Evolutionary conservation across 768 basidiomycete species (phyloP), one percentile per base, ranked within the genome.

Genomic region (Suillus tomentosus): DNA sequence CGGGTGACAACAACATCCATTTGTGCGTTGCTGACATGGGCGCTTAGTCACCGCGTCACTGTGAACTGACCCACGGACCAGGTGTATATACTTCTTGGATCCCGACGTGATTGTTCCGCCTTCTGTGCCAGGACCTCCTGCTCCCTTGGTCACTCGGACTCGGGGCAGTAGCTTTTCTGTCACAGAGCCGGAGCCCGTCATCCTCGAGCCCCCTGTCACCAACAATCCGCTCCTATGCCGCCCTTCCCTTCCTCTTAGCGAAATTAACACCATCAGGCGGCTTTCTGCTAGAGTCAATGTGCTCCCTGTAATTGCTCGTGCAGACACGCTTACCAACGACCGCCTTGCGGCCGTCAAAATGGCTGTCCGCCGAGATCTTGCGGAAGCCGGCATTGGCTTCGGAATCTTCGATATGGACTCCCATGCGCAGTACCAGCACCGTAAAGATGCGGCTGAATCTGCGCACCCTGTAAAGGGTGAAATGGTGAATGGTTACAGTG

Each of bases 51-150:
- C 57, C 66, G 56, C 61, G 57, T 63, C 71, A 45, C 68, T 63
- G 56, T 61, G 45, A 37, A 64, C 71, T 71, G 50, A 71, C 66
- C 68, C 56, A 39, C 64, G 68, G 60, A 67, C 62, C 78, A 93
- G 92, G 65, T 94, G 92, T 71, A 87, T 94, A 64, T 94, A 94
- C 79, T 91, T 94, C 78, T 80, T 94, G 77, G 90, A 94, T 82
- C 92, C 92, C 62, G 90, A 91, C 80, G 74, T 82, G 74, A 91
- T 94, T 69, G 82, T 91, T 64, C 90, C 90, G 62, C 89, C 88
- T 40, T 81, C 85, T 62, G 85, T 87, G 51, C 81, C 89, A 66
- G 84, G 83, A 27, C 88, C 86, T 48, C 87, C 89, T 64, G 87
- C 81, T 51, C 89, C 90, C 50, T 80, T 86, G 67, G 84, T 90